Conservation (phyloP, 495 filamentous ascomycete genomes). For the Lasiosphaeria miniovina region DNA sequence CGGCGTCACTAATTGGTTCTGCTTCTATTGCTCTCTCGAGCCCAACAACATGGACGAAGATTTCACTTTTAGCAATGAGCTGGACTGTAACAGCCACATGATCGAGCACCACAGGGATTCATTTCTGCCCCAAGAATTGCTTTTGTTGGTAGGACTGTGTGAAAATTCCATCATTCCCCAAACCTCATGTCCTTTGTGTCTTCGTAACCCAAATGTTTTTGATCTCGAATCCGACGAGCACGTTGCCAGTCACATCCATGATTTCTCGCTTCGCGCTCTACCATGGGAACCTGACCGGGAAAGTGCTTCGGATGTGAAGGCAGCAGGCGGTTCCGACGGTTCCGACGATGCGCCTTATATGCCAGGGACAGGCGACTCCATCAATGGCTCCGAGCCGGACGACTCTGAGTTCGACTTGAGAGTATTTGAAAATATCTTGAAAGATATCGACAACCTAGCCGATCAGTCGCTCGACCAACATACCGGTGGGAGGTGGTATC, state of each 20-base stretch:
- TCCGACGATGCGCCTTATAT: not conserved
- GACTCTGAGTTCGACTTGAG: no score
- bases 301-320: not conserved
- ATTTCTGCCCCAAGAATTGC: not conserved
- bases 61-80: not conserved
- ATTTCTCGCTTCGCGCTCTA: slow-evolving; percentile 5
- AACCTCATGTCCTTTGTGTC: slow-evolving; percentile 4
- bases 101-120: not conserved
- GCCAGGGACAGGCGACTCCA: not conserved
- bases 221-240: slow-evolving; percentile 3
- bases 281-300: slow-evolving; percentile 6
- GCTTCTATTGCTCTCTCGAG: not conserved
- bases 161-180: slow-evolving; percentile 1
- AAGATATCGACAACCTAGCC: no score
- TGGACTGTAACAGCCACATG: not conserved
- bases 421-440: no score
- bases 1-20: slow-evolving; percentile 4
- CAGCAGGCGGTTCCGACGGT: not conserved
- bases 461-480: no score
- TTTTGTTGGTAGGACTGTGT: not conserved
- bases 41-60: not conserved
- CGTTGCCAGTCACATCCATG: slow-evolving; percentile 1
- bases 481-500: no score
- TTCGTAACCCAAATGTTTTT: not conserved
- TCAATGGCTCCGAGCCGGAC: no score